A percentile compares a stretch with the other conserved stretches of the same genome.
Conservation (phyloP, 495 filamentous ascomycete species). For the Terfezia claveryi region DNA sequence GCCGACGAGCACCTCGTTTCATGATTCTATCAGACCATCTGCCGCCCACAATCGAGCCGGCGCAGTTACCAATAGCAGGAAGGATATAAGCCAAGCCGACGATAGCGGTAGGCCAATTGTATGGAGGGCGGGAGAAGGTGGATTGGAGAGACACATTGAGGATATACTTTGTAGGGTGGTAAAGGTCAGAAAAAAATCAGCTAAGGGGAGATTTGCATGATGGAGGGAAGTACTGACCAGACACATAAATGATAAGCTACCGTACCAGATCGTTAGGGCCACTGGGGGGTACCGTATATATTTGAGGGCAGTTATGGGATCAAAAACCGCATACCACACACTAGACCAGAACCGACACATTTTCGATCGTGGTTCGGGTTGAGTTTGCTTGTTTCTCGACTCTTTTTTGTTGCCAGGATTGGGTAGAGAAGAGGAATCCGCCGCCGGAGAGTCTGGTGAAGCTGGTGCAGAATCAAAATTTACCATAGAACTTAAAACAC, state of each 20-base stretch:
- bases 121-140: conserved; percentile 51
- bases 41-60: conserved; percentile 52
- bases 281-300: conserved; percentile 67
- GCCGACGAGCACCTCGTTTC: conserved; percentile 24
- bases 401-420: too few relatives aligned
- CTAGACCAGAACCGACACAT: too few relatives aligned
- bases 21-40: conserved; percentile 81
- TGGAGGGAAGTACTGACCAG: conserved; percentile 20
- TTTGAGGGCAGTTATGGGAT: conserved; percentile 58
- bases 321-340: conserved; percentile 22
- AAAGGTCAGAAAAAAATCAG: too few relatives aligned
- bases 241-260: conserved; percentile 57
- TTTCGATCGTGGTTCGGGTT: too few relatives aligned
- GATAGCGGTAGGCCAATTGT: conserved; percentile 49
- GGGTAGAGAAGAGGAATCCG: too few relatives aligned
- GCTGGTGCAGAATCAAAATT: too few relatives aligned
- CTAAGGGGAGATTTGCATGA: too few relatives aligned
- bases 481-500: too few relatives aligned
- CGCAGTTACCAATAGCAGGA: conserved; percentile 53
- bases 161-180: conserved; percentile 29
- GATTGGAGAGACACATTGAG: conserved; percentile 69
- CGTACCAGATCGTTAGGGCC: conserved; percentile 56
- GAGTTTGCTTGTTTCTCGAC: too few relatives aligned
- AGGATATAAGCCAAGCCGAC: conserved; percentile 71
- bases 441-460: too few relatives aligned